Conservation (phyloP, 2,329 filamentous ascomycete genomes). For the Ophiocordyceps australis region DNA sequence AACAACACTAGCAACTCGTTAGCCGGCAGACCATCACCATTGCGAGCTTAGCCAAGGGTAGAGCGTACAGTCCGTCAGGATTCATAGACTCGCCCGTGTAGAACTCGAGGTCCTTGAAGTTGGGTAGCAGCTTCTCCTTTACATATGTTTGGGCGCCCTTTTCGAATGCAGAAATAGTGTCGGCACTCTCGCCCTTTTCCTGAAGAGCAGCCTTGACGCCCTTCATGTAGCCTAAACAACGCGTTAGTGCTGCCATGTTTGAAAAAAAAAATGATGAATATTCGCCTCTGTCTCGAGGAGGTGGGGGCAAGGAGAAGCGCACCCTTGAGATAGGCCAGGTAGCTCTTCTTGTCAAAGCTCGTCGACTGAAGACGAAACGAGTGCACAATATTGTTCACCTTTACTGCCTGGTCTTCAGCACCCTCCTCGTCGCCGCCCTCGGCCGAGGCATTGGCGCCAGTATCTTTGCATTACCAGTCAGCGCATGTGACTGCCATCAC, state of each 20-base stretch:
- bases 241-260: conserved; percentile 1
- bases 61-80: conserved; percentile 74
- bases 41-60: too few species aligned
- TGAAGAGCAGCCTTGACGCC: conserved; percentile 54
- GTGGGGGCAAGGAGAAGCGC: conserved; percentile 9
- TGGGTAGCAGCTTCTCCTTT: conserved; percentile 64
- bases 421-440: conserved; percentile 72
- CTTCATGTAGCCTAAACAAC: conserved; percentile 68
- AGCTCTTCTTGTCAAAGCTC: conserved; percentile 73
- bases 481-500: too few species aligned
- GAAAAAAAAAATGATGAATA: neutral
- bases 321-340: conserved; percentile 76
- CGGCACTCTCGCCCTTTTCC: conserved; percentile 40
- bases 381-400: conserved; percentile 86
- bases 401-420: conserved; percentile 48
- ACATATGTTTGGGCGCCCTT: conserved; percentile 52
- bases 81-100: conserved; percentile 85
- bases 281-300: neutral
- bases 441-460: conserved; percentile 90
- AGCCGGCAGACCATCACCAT: too few species aligned
- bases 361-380: conserved; percentile 77
- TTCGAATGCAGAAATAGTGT: conserved; percentile 64
- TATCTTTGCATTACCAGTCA: conserved; percentile 52
- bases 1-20: conserved; percentile 51
- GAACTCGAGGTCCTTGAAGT: conserved; percentile 96